Evolutionary conservation across 306 rosid species (phyloP).

Genomic region (Vachellia pachyceras): DNA sequence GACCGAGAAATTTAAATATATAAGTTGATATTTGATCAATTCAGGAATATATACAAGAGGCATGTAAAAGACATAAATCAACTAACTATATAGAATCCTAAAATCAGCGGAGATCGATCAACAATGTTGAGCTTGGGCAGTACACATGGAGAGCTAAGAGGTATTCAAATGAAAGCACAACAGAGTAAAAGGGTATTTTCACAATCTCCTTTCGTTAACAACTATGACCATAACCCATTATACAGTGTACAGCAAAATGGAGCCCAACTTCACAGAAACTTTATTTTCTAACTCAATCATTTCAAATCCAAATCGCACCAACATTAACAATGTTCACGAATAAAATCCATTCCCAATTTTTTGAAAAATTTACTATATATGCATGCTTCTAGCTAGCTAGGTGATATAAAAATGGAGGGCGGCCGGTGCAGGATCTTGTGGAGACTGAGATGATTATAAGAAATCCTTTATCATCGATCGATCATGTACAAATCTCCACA

Average conservation of each 20-base stretch:
- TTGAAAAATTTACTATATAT: no score
- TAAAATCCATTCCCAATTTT: no score
- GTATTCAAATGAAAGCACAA: background rate
- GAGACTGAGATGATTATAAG: background rate
- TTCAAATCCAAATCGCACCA: no score
- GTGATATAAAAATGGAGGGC: background rate
- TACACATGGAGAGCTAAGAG: background rate
- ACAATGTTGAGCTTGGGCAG: background rate
- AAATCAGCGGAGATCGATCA: background rate
- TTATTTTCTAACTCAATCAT: no score
- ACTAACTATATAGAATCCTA: background rate
- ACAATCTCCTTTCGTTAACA: background rate
- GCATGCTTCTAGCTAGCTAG: background rate
- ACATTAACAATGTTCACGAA: no score
- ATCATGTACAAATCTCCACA: background rate
- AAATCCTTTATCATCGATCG: background rate
- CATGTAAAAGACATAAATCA: background rate
- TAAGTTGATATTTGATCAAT: background rate
- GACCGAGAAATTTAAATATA: no score
- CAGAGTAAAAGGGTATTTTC: background rate
- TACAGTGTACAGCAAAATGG: conserved; percentile 46
- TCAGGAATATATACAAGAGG: background rate
- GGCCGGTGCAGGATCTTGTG: background rate
- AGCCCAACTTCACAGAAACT: conserved; percentile 14
- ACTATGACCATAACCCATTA: background rate